phyloP scores from a whole-genome alignment of 768 basidiomycete species.

The Leccinellum rugosiceps region DNA sequence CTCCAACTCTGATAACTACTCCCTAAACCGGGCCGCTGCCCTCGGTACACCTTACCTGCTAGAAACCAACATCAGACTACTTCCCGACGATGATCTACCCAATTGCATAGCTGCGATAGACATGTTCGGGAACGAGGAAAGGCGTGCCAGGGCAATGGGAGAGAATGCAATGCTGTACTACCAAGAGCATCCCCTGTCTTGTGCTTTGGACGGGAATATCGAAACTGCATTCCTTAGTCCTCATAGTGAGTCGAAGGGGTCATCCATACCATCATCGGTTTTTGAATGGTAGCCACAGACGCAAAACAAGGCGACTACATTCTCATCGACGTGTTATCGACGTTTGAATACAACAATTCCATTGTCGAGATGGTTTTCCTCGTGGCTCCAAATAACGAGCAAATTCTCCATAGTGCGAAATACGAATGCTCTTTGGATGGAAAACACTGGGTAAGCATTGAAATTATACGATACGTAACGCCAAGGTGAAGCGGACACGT shows the following conservation, averaged over 20 bases:
- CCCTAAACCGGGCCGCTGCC: constrained; percentile 38
- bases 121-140: constrained; percentile 42
- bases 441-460: constrained; percentile 31
- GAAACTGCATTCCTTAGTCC: constrained; percentile 51
- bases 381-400: constrained; percentile 33
- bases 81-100: constrained; percentile 33
- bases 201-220: constrained; percentile 53
- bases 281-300: constrained; percentile 14
- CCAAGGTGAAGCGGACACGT: background rate
- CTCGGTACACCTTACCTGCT: constrained; percentile 44
- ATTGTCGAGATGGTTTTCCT: constrained; percentile 35
- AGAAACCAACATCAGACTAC: constrained; percentile 48
- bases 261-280: constrained; percentile 5
- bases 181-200: constrained; percentile 43
- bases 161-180: constrained; percentile 36
- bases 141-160: constrained; percentile 34
- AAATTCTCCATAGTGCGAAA: constrained; percentile 27
- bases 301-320: constrained; percentile 37
- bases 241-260: constrained; percentile 36
- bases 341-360: constrained; percentile 16
- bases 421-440: constrained; percentile 33
- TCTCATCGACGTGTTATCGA: constrained; percentile 36
- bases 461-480: background rate
- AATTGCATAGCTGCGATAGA: constrained; percentile 30
- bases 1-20: background rate